phyloP scores from a whole-genome alignment of 352 stramenopile genomes.

The Pythium brachiatum region DNA sequence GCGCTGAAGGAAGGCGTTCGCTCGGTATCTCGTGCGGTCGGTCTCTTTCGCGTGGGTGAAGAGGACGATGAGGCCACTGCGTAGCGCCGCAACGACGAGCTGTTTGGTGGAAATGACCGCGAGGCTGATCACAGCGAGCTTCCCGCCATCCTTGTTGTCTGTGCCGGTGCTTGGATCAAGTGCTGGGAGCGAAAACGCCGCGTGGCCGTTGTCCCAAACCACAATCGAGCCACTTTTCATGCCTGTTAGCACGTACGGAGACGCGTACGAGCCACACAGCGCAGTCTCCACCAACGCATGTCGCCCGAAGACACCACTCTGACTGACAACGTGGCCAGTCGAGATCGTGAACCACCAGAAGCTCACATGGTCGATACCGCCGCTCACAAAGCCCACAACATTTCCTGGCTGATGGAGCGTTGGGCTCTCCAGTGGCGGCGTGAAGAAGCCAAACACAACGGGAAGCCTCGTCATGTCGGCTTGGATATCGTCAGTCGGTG shows the following conservation, averaged over 20 bases:
- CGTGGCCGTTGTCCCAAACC: constrained; percentile 54
- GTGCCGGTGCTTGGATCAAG: constrained; percentile 11
- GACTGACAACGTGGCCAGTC: constrained; percentile 43
- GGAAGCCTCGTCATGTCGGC: constrained; percentile 50
- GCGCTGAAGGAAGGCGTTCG: constrained; percentile 21
- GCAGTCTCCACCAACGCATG: constrained; percentile 54
- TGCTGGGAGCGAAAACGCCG: constrained; percentile 35
- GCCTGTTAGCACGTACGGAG: constrained; percentile 54
- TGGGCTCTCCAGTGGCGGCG: background rate
- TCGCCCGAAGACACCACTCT: constrained; percentile 64
- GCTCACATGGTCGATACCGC: constrained; percentile 64
- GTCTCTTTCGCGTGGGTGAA: constrained; percentile 13
- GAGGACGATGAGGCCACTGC: constrained; percentile 29
- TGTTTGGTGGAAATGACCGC: constrained; percentile 32
- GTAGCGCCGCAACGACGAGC: constrained; percentile 41
- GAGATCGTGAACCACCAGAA: constrained; percentile 60
- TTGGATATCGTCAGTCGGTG: constrained; percentile 15
- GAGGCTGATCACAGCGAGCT: constrained; percentile 31
- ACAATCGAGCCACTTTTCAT: constrained; percentile 46
- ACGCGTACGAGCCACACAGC: constrained; percentile 37
- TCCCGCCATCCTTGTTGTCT: background rate
- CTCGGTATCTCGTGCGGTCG: constrained; percentile 14
- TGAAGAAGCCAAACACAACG: constrained; percentile 61
- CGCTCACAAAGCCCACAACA: constrained; percentile 45
- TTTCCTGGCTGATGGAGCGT: background rate